Evolutionary conservation across 352 stramenopile genomes (phyloP), one percentile per base, ranked within the genome.

Genomic region (Globisporangium camurandrum): DNA sequence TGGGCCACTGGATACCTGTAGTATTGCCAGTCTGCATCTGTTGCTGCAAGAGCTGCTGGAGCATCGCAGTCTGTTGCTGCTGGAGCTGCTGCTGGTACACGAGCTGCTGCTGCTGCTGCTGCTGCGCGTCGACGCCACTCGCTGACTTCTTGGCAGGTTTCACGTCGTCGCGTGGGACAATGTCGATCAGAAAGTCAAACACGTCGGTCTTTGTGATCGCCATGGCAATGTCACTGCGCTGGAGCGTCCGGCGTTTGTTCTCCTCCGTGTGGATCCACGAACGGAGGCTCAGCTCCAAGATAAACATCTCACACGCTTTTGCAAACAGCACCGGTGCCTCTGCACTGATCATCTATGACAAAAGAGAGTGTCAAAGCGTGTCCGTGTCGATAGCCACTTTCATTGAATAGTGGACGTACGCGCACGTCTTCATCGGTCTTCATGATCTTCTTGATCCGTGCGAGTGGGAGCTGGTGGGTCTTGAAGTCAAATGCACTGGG

Each of bases 371-470:
- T 36, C 9, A 56, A 5, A 19, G 7, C 9, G 6, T 20, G 17
- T 11, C 34, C 3, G 12, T 39, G 14, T 16, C 33, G 12, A 39
- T 39, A n/a, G 37, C 16, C 41, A 28, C 26, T 23, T 33, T n/a
- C 12, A 38, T 17, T 44, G 28, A 19, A n/a, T 28, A 17, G 4
- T 9, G 3, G 14, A 31, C 19, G 46, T 64, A 86, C 75, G 30
- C 84, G 82, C 38, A 97, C 83, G 62, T 97, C 87, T 55, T 97
- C 90, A 65, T 97, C 90, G 42, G 87, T 91, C 69, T 96, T 96
- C 90, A 97, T 97, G 69, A 97, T 97, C 59, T 96, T 96, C 74
- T 97, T 97, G 57, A 97, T 96, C 46, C 90, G 83, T 46, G 90
- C 88, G 51, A 97, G 83, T 27, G 90, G 88, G 36, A 97, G 71